Base-by-base conservation (phyloP, 495 filamentous ascomycete species). In the Aspergillus mulundensis region DNA sequence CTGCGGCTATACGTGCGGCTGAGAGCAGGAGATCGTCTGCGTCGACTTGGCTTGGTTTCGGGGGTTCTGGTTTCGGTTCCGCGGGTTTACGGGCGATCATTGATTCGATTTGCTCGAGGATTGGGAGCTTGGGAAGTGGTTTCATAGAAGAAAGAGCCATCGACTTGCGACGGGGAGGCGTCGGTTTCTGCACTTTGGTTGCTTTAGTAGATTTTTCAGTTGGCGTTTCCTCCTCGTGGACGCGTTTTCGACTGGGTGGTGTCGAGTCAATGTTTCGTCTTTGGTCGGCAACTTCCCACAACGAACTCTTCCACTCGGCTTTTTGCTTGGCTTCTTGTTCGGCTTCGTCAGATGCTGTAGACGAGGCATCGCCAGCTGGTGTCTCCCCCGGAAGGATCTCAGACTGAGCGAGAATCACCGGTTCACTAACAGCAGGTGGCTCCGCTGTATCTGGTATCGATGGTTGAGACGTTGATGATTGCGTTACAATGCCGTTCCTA, bases 21-120 rank as follows among this genome's bases (percentile, higher is more conserved):
- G 68, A 71, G 3, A 77, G 61, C 11, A 75, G 63, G 7, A 77
- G 56, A 50, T 77, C 75, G 41, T 77, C 75, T 54, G 75, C 68
- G 24, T 77, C 73, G 39, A 77, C 58, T 52, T 71, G 66, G 34
- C 59, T 68, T 16, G 62, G 54, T 16, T 59, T 64, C 3, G 60
- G 57, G 0, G 51, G 44, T 25, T 66, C 56, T 3, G 59, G 23
- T 23, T 70, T 63, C 34, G 62, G 52, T 18, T 67, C 57, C 7
- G 50, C 38, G 12, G 54, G 53, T 40, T 66, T 72, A n/a, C 57
- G 56, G 1, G 70, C 56, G 3, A 61, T 66, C 50, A 71, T 49
- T 7, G 59, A 61, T 41, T 71, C 61, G 51, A 66, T 57, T 39
- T 63, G 53, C 45, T 76, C 67, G 32, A 77, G 54, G 12, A 72